Conservation (phyloP, 2,329 filamentous ascomycete species). For the Chrysoporthe puriensis region DNA sequence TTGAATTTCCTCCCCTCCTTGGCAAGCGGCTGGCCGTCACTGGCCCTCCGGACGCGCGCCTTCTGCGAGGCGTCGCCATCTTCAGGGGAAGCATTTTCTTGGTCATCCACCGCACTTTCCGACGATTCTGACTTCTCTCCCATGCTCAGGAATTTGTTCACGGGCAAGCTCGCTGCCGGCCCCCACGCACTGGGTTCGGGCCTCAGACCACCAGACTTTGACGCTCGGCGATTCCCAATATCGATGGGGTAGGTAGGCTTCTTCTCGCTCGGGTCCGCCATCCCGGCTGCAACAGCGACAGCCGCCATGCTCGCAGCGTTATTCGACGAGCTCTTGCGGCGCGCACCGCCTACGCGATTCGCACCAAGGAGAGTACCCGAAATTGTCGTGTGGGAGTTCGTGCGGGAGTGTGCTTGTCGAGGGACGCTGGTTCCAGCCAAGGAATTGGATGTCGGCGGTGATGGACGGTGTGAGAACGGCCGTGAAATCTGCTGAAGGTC, state of each 20-base stretch:
- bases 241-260: constrained; percentile 60
- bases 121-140: constrained; percentile 54
- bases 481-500: constrained; percentile 69
- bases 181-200: constrained; percentile 47
- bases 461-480: constrained; percentile 67
- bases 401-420: constrained; percentile 70
- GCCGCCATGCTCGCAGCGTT: constrained; percentile 74
- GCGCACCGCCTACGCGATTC: constrained; percentile 75
- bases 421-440: constrained; percentile 60
- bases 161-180: constrained; percentile 67
- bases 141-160: constrained; percentile 52
- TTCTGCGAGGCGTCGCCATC: constrained; percentile 55
- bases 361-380: constrained; percentile 76
- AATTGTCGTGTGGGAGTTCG: constrained; percentile 81
- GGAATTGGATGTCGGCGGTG: constrained; percentile 57
- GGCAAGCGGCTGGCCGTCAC: constrained; percentile 81
- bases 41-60: constrained; percentile 65
- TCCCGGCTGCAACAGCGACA: constrained; percentile 70
- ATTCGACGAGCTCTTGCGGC: constrained; percentile 90
- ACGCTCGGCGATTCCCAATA: constrained; percentile 65
- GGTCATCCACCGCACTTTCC: constrained; percentile 72
- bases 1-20: constrained; percentile 82
- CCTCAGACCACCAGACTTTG: constrained; percentile 62
- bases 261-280: constrained; percentile 43
- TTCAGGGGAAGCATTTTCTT: constrained; percentile 60